A percentile compares a stretch with the other conserved stretches of the same genome.
These are phyloP conservation scores for Styphnolobium japonicum DNA, from an alignment of 306 rosid species.

Conservation along the genomic window DNA sequence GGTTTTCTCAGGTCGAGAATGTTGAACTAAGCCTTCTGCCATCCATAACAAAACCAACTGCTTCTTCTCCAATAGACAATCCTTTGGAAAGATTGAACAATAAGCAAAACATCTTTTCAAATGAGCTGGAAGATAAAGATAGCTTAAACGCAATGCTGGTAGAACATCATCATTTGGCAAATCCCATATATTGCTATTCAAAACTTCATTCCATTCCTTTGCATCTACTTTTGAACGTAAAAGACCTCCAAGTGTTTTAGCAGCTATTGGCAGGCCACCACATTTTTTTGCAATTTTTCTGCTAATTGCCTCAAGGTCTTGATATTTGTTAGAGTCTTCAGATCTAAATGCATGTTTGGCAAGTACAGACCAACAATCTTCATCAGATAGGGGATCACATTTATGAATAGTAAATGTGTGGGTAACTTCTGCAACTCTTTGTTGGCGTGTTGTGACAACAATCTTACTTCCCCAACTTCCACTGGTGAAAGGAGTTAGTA, in stretches of 20 bases:
- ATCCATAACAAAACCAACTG: slow-evolving; percentile 13
- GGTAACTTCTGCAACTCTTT: slow-evolving; percentile 25
- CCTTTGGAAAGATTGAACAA: background rate
- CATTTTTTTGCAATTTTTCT: slow-evolving; percentile 29
- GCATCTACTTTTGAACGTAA: slow-evolving; percentile 22
- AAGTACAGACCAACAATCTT: slow-evolving; percentile 34
- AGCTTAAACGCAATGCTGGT: background rate
- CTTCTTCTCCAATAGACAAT: background rate
- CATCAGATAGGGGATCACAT: slow-evolving; percentile 11
- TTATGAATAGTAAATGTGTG: slow-evolving; percentile 28
- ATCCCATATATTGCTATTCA: slow-evolving; percentile 32
- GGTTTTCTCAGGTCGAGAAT: background rate
- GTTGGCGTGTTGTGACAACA: slow-evolving; percentile 26
- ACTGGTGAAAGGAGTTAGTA: slow-evolving; percentile 9
- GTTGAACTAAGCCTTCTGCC: slow-evolving; percentile 29
- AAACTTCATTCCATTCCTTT: slow-evolving; percentile 30
- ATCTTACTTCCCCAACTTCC: slow-evolving; percentile 36
- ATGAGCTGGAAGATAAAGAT: background rate
- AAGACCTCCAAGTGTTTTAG: slow-evolving; percentile 31
- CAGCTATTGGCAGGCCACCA: slow-evolving; percentile 40
- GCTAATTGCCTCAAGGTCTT: slow-evolving; percentile 19
- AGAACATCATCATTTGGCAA: slow-evolving; percentile 32
- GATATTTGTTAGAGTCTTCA: background rate
- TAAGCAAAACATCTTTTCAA: background rate
- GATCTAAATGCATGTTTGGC: slow-evolving; percentile 32